Evolutionary conservation across 2,329 filamentous ascomycete species (phyloP).

Genomic region (Clarireedia hainanense): DNA sequence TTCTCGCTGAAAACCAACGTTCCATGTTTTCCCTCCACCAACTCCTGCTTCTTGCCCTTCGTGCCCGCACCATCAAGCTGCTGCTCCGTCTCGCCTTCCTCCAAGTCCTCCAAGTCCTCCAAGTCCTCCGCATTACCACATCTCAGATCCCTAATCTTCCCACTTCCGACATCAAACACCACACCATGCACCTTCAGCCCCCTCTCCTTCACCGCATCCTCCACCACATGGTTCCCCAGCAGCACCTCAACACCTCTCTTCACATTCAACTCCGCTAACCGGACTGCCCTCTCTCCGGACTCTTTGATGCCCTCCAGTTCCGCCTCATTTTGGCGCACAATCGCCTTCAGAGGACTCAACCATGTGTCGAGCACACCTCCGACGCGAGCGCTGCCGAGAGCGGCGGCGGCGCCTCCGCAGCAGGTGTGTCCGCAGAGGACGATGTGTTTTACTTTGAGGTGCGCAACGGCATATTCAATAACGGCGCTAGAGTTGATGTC

Average conservation of each 20-base stretch:
- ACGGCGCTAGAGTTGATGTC: slow-evolving; percentile 71
- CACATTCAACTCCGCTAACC: slow-evolving; percentile 72
- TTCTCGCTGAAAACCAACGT: slow-evolving; percentile 42
- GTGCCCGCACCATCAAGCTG: slow-evolving; percentile 26
- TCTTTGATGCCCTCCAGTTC: slow-evolving; percentile 49
- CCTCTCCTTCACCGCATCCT: slow-evolving; percentile 62
- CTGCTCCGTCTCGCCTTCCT: slow-evolving; percentile 24
- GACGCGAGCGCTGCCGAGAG: slow-evolving; percentile 39
- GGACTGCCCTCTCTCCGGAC: slow-evolving; percentile 45
- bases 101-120: neutral
- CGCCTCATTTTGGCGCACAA: slow-evolving; percentile 39
- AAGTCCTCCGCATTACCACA: slow-evolving; percentile 30
- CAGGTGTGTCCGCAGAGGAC: slow-evolving; percentile 62
- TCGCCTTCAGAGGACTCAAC: slow-evolving; percentile 42
- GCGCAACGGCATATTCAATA: slow-evolving; percentile 69
- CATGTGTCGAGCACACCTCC: slow-evolving; percentile 49
- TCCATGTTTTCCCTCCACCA: slow-evolving; percentile 38
- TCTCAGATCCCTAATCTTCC: slow-evolving; percentile 42
- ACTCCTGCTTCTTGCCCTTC: slow-evolving; percentile 6
- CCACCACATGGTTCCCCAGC: slow-evolving; percentile 59
- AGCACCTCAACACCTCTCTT: slow-evolving; percentile 58
- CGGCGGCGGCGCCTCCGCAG: slow-evolving; percentile 60
- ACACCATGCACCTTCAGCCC: slow-evolving; percentile 71
- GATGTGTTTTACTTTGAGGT: slow-evolving; percentile 64
- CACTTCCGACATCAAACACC: slow-evolving; percentile 56